Evolutionary conservation across 805 yeast species (phyloP), one percentile per base, ranked within the genome.

Genomic region (Monosporozyma siamensis): DNA sequence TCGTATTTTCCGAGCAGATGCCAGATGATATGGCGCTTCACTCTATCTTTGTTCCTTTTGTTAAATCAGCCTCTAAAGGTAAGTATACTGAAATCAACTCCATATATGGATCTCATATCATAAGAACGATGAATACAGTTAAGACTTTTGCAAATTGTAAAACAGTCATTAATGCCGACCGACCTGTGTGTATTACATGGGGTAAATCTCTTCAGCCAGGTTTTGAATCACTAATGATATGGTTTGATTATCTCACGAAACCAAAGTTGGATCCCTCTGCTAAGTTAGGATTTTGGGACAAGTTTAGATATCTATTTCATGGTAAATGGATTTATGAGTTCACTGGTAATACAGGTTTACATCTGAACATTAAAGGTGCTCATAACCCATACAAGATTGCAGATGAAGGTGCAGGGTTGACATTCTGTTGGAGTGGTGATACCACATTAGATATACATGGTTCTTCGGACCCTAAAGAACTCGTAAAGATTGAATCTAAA

Each of bases 251-350:
- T 40, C 69, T 80, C 41, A 78, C 85, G 0, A 80, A 80, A 51
- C 84, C 88, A 1, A 83, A 83, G 2, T 57, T 79, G 21, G 88
- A 80, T 54, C 76, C 77, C 1, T 77, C 84, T 2, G 64, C 69
- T 7, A 77, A 76, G 47, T 52, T 80, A 6, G 88, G 88, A 4
- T 77, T 80, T 50, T 80, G 88, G 88, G 88, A 80, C 58, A 80
- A 80, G 49, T 54, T 78, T 32, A 68, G 82, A 2, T 63, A 75
- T 18, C 52, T 74, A 6, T 52, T 74, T 17, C 86, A 79, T 47
- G 82, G 82, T 4, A 65, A 59, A 37, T 63, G 76, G 48, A 61
- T 53, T 3, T 74, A 78, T 48, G 58, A 68, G 18, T 68, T 80
- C 46, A 56, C 65, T 2, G 65, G 69, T 39, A 44, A 52, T 2